A percentile compares a stretch with the other conserved stretches of the same genome.
Conservation (phyloP, 257 asterid genomes). For the Osmanthus fragrans region DNA sequence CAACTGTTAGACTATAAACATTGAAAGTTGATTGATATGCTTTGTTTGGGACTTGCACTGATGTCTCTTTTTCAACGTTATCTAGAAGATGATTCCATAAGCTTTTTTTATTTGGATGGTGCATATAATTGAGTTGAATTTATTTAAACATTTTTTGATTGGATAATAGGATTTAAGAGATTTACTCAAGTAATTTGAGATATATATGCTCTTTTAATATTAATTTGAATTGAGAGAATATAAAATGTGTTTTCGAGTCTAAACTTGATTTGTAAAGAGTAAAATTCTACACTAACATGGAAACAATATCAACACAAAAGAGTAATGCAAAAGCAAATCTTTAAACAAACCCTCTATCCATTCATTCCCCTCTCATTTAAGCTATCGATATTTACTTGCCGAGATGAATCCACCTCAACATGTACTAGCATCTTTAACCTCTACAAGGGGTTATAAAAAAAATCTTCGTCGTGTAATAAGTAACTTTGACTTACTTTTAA, state of each 20-base stretch:
- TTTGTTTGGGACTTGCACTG: not conserved
- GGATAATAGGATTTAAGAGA: not conserved
- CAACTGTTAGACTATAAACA: not conserved
- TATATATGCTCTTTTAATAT: not conserved
- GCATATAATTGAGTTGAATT: not conserved
- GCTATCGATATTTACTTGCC: not conserved
- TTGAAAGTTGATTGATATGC: not conserved
- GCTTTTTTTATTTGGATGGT: not conserved
- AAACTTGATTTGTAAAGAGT: not conserved
- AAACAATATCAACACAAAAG: too few relatives aligned
- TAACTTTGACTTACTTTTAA: not conserved
- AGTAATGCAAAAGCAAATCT: not conserved
- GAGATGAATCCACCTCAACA: constrained; percentile 16
- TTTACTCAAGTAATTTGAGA: not conserved
- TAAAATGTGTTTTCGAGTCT: not conserved
- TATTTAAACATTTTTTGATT: not conserved
- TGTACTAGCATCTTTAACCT: not conserved
- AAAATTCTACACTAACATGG: too few relatives aligned
- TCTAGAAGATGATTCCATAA: not conserved
- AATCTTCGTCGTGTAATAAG: not conserved
- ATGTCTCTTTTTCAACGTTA: not conserved
- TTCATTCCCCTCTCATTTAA: not conserved
- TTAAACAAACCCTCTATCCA: not conserved
- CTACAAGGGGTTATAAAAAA: not conserved
- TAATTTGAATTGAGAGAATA: not conserved